Percentiles rank a stretch among this genome's conserved stretches.
Conservation (phyloP, 768 basidiomycete genomes). For the Cystobasidium ongulense region DNA sequence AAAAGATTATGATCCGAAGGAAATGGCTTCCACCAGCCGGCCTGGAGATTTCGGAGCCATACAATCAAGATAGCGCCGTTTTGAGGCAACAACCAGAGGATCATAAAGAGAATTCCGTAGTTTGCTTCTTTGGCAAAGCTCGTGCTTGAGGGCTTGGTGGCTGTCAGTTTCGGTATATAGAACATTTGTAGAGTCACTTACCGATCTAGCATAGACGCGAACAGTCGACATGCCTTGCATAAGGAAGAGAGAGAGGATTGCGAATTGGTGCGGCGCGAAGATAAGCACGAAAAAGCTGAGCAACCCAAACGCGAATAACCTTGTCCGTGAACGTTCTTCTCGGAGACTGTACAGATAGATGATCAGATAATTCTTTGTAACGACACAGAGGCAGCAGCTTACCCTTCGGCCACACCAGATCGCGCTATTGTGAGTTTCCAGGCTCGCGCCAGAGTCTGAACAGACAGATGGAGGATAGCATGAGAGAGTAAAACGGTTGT, state of each 20-base stretch:
- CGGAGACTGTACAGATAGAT: background rate
- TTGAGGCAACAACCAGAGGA: slow-evolving; percentile 73
- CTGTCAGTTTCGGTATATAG: background rate
- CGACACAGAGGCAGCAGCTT: background rate
- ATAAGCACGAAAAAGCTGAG: slow-evolving; percentile 62
- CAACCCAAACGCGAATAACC: slow-evolving; percentile 52
- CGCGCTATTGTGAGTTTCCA: too few relatives aligned
- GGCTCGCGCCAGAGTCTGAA: slow-evolving; percentile 51
- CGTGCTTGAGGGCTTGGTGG: background rate
- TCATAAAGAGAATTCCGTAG: slow-evolving; percentile 55
- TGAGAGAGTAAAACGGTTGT: background rate
- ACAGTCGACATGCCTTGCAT: slow-evolving; percentile 64
- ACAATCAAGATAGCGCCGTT: slow-evolving; percentile 69
- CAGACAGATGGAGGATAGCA: slow-evolving; percentile 50
- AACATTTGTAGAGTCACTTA: background rate
- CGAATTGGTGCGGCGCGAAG: slow-evolving; percentile 85
- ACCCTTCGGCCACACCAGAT: too few relatives aligned
- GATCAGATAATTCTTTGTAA: background rate
- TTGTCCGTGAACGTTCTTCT: slow-evolving; percentile 53
- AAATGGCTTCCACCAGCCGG: slow-evolving; percentile 69
- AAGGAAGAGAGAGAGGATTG: slow-evolving; percentile 74
- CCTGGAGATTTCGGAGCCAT: slow-evolving; percentile 77
- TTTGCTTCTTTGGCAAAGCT: background rate
- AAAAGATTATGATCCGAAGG: slow-evolving; percentile 60
- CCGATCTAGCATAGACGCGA: background rate